A percentile compares a stretch with the other conserved stretches of the same genome.
Conservation (phyloP, 2,329 filamentous ascomycete species). For the Rosellinia necatrix region DNA sequence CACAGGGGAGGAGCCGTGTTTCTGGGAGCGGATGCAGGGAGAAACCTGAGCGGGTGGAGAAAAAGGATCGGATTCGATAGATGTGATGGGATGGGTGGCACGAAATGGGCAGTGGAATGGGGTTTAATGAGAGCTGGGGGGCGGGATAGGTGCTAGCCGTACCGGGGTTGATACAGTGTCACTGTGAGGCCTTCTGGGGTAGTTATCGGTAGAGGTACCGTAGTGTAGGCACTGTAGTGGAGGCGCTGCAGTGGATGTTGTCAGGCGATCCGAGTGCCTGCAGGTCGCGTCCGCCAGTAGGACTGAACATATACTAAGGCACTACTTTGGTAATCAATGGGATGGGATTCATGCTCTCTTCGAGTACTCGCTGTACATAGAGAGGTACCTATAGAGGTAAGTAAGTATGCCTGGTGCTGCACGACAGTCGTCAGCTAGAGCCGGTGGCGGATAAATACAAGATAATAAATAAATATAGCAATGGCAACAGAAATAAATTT, state of each 20-base stretch:
- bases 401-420: no score
- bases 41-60: slow-evolving; percentile 23
- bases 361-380: no score
- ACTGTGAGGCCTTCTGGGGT: no score
- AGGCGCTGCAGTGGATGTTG: slow-evolving; percentile 6
- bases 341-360: no score
- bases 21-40: slow-evolving; percentile 23
- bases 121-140: slow-evolving; percentile 4
- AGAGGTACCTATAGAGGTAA: no score
- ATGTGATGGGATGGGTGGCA: slow-evolving; percentile 6
- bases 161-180: slow-evolving; percentile 4
- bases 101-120: slow-evolving; percentile 12
- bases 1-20: slow-evolving; percentile 19
- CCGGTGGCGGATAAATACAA: slow-evolving; percentile 15
- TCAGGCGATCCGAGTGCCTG: slow-evolving; percentile 17
- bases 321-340: no score
- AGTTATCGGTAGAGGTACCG: no score
- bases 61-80: slow-evolving; percentile 10
- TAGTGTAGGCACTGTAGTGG: not conserved
- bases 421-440: slow-evolving; percentile 1
- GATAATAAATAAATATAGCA: not conserved
- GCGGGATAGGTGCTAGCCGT: slow-evolving; percentile 4
- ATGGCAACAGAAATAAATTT: not conserved
- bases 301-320: no score
- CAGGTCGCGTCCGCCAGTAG: slow-evolving; percentile 3